Evolutionary conservation across 2,329 filamentous ascomycete genomes (phyloP).

Genomic region (Myriosclerotinia scirpicola): DNA sequence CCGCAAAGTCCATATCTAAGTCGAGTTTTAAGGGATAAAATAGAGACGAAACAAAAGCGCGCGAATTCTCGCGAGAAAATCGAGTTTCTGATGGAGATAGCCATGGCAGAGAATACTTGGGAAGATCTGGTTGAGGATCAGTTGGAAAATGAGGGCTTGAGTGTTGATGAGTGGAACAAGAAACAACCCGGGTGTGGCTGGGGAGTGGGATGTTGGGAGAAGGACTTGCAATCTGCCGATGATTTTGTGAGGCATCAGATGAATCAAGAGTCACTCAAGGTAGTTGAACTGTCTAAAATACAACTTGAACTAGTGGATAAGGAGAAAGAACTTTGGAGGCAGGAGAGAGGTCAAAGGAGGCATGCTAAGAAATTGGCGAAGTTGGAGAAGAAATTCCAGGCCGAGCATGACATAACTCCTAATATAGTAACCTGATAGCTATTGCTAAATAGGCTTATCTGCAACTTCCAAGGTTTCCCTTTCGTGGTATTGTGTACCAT

Average conservation of each 20-base stretch:
- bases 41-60: conserved; percentile 46
- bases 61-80: conserved; percentile 45
- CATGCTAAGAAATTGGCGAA: conserved; percentile 26
- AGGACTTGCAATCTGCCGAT: conserved; percentile 5
- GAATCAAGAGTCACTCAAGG: conserved; percentile 40
- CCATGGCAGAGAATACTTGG: conserved; percentile 55
- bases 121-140: conserved; percentile 39
- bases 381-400: conserved; percentile 20
- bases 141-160: conserved; percentile 21
- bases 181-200: conserved; percentile 22
- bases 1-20: conserved; percentile 62
- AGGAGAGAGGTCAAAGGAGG: conserved; percentile 38
- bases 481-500: neutral
- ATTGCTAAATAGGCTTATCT: neutral
- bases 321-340: conserved; percentile 47
- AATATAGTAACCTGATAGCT: neutral
- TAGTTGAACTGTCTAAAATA: conserved; percentile 40
- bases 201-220: conserved; percentile 20
- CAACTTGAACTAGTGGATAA: conserved; percentile 45
- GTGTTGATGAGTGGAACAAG: conserved; percentile 12
- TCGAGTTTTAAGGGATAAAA: conserved; percentile 56
- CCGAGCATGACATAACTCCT: neutral
- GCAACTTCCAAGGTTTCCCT: neutral
- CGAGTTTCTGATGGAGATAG: conserved; percentile 43
- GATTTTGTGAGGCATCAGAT: conserved; percentile 32